A percentile compares a stretch with the other conserved stretches of the same genome.
phyloP scores from a whole-genome alignment of 768 basidiomycete species.

The Tephrocybe sp. region DNA sequence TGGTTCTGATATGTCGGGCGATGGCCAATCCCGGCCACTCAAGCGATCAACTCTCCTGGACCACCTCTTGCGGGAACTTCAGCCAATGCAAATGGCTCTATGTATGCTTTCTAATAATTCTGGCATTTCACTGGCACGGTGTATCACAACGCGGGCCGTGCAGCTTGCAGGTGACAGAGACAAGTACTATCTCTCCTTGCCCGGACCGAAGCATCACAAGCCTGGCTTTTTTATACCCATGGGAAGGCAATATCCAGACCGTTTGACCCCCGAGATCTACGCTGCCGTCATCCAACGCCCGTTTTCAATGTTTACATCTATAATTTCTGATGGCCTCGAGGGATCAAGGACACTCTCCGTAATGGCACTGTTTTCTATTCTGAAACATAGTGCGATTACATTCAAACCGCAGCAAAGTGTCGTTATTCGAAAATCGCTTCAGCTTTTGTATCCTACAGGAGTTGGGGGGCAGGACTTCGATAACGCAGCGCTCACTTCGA shows the following conservation, averaged over 20 bases:
- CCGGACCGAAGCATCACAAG: conserved; percentile 1
- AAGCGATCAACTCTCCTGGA: not conserved
- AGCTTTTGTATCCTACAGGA: not conserved
- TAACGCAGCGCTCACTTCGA: not conserved
- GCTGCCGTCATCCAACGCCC: not conserved
- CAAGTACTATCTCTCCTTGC: not conserved
- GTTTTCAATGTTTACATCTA: conserved; percentile 2
- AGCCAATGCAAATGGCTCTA: not conserved
- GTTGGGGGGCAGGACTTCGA: not conserved
- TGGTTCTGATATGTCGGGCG: not conserved
- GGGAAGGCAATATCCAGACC: conserved; percentile 1
- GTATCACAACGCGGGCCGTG: not conserved
- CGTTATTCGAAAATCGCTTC: not conserved
- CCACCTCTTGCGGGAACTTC: conserved; percentile 4
- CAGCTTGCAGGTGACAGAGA: conserved; percentile 1
- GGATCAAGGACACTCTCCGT: not conserved
- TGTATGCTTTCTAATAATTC: not conserved
- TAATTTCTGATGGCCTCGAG: conserved; percentile 1
- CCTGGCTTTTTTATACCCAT: conserved; percentile 4
- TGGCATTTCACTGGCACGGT: not conserved
- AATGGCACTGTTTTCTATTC: conserved; percentile 2
- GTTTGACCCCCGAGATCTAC: not conserved
- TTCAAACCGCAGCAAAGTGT: not conserved
- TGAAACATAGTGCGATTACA: not conserved
- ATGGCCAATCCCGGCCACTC: conserved; percentile 4